Evolutionary conservation across 129 eudicot species (phyloP), one percentile per base, ranked within the genome.

Genomic region (Kitagawia praeruptora): DNA sequence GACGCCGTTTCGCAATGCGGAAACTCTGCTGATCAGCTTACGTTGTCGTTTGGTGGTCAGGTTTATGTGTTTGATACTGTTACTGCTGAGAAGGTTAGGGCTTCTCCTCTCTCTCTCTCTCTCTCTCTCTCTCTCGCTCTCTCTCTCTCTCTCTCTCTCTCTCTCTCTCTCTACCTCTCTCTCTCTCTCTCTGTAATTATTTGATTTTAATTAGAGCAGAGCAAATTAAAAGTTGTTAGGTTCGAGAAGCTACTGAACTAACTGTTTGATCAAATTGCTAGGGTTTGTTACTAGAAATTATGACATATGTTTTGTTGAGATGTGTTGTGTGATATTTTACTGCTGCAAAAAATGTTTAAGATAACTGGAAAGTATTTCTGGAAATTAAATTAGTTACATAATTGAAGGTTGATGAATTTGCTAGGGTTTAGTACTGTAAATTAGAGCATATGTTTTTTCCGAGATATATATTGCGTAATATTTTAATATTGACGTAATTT

Each of bases 21-120:
- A 23, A 88, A 77, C 66, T 53, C 48, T 21, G 82, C 84, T 2
- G 80, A 85, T 47, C 93, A 87, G 87, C 89, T 90, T 34, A 89
- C 93, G 9, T 83, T 93, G 69, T 87, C 98, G 70, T 93, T 87
- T 69, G 83, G 83, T 23, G 96, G 93, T 16, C 92, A 86, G 79
- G 86, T 90, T 31, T 89, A 85, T 75, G 91, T 90, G 5, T 93
- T 90, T 75, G 98, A 93, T 54, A 81, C 81, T 77, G 93, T 93
- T 72, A 75, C 92, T 4, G 39, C 89, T 16, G 91, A 90, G 64
- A 90, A 90, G 97, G 96, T 89, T 15, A 51, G 58, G 58, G n/a
- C 66, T 0, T 25, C 14, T 61, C 3, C 27, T 54, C 27, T 6
- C 25, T 21, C 63, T 21, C 27, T 15, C 63, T 54, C 63, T 21